phyloP scores from a whole-genome alignment of 2,329 filamentous ascomycete genomes.

The Colletotrichum ledebouriae region DNA sequence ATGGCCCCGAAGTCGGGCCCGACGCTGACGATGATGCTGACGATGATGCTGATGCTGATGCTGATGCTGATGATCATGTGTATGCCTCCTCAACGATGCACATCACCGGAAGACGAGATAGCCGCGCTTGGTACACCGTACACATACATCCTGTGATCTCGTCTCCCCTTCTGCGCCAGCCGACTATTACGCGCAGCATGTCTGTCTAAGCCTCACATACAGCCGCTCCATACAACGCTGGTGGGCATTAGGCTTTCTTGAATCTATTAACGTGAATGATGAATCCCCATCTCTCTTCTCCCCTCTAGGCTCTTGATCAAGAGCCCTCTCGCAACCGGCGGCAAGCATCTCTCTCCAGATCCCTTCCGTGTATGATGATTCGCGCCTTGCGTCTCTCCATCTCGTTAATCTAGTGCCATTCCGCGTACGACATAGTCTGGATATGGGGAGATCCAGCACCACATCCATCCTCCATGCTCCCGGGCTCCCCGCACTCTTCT shows the following conservation, averaged over 20 bases:
- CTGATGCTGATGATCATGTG: conserved; percentile 14
- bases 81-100: conserved; percentile 3
- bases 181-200: not conserved
- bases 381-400: conserved; percentile 4
- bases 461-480: not conserved
- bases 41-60: not conserved
- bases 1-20: conserved; percentile 37
- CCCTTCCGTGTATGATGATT: conserved; percentile 14
- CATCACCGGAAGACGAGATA: conserved; percentile 10
- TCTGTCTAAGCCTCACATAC: conserved; percentile 2
- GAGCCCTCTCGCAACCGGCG: not conserved
- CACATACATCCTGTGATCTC: not conserved
- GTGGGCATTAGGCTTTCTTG: not conserved
- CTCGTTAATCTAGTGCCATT: conserved; percentile 11
- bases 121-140: conserved; percentile 18
- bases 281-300: not conserved
- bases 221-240: conserved; percentile 22
- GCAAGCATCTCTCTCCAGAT: not conserved
- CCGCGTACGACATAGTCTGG: not conserved
- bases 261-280: not conserved
- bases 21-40: conserved; percentile 12
- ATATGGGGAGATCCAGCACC: not conserved
- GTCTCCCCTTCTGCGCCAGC: not conserved
- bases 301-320: not conserved
- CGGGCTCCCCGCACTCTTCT: not conserved